Evolutionary conservation across 1,284 basidiomycete species (phyloP).

Genomic region (Ganoderma sinense): DNA sequence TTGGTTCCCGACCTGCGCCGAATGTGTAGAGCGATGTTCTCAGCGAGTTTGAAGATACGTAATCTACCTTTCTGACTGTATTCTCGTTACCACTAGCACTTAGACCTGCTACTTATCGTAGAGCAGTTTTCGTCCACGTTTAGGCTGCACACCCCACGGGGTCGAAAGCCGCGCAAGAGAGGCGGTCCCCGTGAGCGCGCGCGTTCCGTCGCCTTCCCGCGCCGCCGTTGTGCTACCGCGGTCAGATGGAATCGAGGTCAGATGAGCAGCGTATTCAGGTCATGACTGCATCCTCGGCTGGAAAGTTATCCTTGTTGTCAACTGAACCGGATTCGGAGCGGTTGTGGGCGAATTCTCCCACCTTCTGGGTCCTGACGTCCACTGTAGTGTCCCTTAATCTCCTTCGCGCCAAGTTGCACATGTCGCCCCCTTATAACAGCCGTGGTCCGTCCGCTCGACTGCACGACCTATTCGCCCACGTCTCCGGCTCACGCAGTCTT

Average conservation of each 20-base stretch:
- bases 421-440: slow-evolving; percentile 15
- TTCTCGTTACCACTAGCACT: background rate
- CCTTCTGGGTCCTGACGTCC: background rate
- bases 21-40: background rate
- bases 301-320: background rate
- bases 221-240: background rate
- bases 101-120: background rate
- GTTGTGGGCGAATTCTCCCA: background rate
- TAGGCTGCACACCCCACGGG: background rate
- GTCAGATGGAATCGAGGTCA: slow-evolving; percentile 1
- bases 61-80: background rate
- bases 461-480: slow-evolving; percentile 16
- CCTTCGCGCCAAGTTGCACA: background rate
- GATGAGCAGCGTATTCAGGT: slow-evolving; percentile 2
- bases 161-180: background rate
- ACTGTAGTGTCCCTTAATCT: background rate
- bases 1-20: background rate
- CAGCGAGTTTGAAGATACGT: slow-evolving; percentile 20
- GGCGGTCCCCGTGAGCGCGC: background rate
- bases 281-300: background rate
- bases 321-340: background rate
- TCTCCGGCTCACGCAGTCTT: slow-evolving; percentile 15
- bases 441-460: slow-evolving; percentile 13
- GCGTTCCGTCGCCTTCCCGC: background rate
- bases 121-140: background rate